Conservation (phyloP, 306 rosid genomes). For the Sesbania bispinosa region DNA sequence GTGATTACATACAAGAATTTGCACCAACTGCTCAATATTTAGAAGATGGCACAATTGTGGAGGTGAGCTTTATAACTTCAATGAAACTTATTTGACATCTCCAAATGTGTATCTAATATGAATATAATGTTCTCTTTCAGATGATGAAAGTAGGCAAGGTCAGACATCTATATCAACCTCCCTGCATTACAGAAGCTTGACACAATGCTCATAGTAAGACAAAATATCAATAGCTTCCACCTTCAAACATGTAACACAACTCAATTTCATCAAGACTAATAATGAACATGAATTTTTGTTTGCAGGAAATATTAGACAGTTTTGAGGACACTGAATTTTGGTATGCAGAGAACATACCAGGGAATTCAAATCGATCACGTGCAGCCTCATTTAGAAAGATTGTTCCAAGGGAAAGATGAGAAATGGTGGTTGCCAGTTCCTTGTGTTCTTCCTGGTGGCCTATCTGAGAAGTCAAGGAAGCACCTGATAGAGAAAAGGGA, state of each 20-base stretch:
- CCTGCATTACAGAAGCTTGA: slow-evolving; percentile 95
- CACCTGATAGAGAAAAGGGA: slow-evolving; percentile 72
- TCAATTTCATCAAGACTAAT: slow-evolving; percentile 1
- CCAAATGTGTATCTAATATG: neutral
- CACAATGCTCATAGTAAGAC: slow-evolving; percentile 83
- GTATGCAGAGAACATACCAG: slow-evolving; percentile 86
- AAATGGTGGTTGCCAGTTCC: slow-evolving; percentile 99
- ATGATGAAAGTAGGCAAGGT: slow-evolving; percentile 79
- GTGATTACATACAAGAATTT: slow-evolving; percentile 89
- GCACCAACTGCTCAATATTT: slow-evolving; percentile 64
- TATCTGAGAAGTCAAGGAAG: slow-evolving; percentile 74
- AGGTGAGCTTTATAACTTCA: slow-evolving; percentile 41
- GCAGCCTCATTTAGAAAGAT: slow-evolving; percentile 66
- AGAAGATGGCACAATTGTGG: slow-evolving; percentile 69
- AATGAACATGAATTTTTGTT: neutral
- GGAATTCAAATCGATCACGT: slow-evolving; percentile 40
- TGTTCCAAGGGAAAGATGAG: slow-evolving; percentile 72
- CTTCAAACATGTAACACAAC: neutral
- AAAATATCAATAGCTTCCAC: neutral
- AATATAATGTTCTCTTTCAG: slow-evolving; percentile 36
- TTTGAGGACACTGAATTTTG: slow-evolving; percentile 78
- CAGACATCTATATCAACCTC: slow-evolving; percentile 85
- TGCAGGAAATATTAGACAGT: slow-evolving; percentile 78
- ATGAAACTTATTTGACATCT: neutral
- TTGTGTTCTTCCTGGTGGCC: slow-evolving; percentile 81